Evolutionary conservation across 2,329 filamentous ascomycete species (phyloP).

Genomic region (Aureobasidium pullulans): DNA sequence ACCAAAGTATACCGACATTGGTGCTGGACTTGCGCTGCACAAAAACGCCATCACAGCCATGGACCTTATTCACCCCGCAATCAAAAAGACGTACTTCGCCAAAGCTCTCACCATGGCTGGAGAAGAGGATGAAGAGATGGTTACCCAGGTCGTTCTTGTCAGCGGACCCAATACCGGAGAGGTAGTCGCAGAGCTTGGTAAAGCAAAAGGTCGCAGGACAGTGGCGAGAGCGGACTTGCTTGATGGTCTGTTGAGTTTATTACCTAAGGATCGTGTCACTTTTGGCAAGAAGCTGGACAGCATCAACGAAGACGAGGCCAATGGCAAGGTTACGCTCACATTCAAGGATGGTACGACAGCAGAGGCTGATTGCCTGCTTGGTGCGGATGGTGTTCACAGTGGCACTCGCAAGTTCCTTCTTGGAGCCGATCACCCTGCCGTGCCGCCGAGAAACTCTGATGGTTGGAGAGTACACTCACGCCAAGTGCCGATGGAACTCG

Average conservation of each 20-base stretch:
- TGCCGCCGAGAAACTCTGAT: slow-evolving; percentile 25
- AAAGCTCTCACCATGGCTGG: slow-evolving; percentile 42
- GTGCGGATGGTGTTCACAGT: slow-evolving; percentile 48
- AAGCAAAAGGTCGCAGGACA: slow-evolving; percentile 28
- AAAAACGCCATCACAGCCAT: slow-evolving; percentile 48
- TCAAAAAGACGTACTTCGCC: slow-evolving; percentile 41
- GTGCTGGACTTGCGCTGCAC: slow-evolving; percentile 44
- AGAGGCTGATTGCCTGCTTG: slow-evolving; percentile 43
- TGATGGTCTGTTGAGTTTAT: slow-evolving; percentile 39
- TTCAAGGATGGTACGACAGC: slow-evolving; percentile 44
- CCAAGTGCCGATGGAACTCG: slow-evolving; percentile 24
- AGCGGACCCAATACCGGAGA: slow-evolving; percentile 33
- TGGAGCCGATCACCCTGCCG: slow-evolving; percentile 26
- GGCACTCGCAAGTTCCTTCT: slow-evolving; percentile 39
- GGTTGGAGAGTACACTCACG: slow-evolving; percentile 27
- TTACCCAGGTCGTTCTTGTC: slow-evolving; percentile 27
- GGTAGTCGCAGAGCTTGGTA: slow-evolving; percentile 31
- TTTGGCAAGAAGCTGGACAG: slow-evolving; percentile 36
- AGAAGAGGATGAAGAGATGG: slow-evolving; percentile 27
- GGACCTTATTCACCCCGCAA: slow-evolving; percentile 27
- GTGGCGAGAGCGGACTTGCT: slow-evolving; percentile 45
- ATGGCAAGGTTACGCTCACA: slow-evolving; percentile 27
- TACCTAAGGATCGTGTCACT: slow-evolving; percentile 36
- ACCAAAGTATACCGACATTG: slow-evolving; percentile 39
- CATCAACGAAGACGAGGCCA: slow-evolving; percentile 26